A percentile compares a stretch with the other conserved stretches of the same genome.
Evolutionary conservation across 176 grass and related monocot species (phyloP).

Genomic region (Canna indica): DNA sequence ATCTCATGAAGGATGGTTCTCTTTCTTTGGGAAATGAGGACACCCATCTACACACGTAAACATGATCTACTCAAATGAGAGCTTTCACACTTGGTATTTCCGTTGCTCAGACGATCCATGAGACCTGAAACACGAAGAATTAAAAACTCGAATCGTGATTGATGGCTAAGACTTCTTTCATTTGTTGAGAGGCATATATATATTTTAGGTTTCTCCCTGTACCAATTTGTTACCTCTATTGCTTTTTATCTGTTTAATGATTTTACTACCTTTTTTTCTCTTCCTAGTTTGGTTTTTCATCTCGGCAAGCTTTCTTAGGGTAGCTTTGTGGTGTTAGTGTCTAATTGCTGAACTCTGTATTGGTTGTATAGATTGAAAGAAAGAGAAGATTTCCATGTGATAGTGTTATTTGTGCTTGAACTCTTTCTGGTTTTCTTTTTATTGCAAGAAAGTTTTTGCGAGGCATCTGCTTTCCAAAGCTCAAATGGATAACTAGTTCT

Average conservation of each 20-base stretch:
- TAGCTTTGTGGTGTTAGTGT: background rate
- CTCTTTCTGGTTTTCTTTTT: background rate
- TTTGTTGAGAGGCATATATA: background rate
- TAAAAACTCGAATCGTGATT: background rate
- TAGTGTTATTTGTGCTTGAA: background rate
- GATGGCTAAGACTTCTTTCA: background rate
- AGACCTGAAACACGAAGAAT: background rate
- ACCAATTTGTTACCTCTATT: background rate
- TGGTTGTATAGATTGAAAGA: background rate
- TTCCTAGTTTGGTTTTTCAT: background rate
- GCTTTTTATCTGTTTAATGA: background rate
- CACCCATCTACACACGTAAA: background rate
- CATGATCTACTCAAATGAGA: background rate
- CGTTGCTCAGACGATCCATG: background rate
- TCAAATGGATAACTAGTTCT: too few species aligned
- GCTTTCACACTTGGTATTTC: background rate
- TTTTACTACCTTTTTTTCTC: background rate
- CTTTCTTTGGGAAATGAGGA: constrained; percentile 19
- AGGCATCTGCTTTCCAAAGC: too few species aligned
- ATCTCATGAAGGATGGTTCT: constrained; percentile 74
- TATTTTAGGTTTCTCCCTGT: background rate
- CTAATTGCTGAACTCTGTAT: background rate
- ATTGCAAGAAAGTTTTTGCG: background rate
- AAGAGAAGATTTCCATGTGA: background rate
- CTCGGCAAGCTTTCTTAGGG: background rate